Percentiles rank a stretch among this genome's conserved stretches.
Conservation (phyloP, 1,284 basidiomycete genomes). For the Neotropicomus parvogracilis region DNA sequence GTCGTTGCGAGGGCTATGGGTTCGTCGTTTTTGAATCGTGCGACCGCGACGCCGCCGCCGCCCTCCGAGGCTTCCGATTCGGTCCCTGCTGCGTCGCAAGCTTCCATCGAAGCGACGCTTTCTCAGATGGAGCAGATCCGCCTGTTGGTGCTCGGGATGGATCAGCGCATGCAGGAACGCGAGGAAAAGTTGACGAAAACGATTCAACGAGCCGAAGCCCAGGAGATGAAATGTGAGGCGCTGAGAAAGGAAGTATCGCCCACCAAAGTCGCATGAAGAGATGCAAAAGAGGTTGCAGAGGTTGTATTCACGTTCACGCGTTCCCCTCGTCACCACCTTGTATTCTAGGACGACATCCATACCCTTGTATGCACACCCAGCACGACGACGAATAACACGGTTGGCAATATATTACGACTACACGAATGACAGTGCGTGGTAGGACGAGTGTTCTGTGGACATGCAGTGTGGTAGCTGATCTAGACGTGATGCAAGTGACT, state of each 20-base stretch:
- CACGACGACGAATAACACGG: slow-evolving; percentile 11
- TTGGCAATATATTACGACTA: slow-evolving; percentile 30
- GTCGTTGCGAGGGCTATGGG: slow-evolving; percentile 29
- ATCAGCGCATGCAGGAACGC: slow-evolving; percentile 61
- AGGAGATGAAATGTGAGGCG: slow-evolving; percentile 40
- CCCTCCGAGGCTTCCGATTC: slow-evolving; percentile 17
- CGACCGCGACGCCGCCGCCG: slow-evolving; percentile 12
- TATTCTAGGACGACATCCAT: slow-evolving; percentile 24
- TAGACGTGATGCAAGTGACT: slow-evolving; percentile 26
- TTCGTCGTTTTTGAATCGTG: slow-evolving; percentile 22
- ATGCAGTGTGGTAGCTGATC: slow-evolving; percentile 24
- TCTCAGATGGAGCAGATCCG: slow-evolving; percentile 69
- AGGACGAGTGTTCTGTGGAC: slow-evolving; percentile 26
- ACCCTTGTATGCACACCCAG: slow-evolving; percentile 10
- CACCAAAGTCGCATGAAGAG: slow-evolving; percentile 15
- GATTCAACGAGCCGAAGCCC: slow-evolving; percentile 58
- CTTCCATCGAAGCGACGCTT: slow-evolving; percentile 33
- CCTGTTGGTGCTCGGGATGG: slow-evolving; percentile 71
- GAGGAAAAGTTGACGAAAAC: slow-evolving; percentile 61
- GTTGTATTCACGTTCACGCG: slow-evolving; percentile 12
- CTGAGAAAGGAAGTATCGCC: slow-evolving; percentile 25
- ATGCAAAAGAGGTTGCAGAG: slow-evolving; percentile 7
- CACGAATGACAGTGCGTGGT: slow-evolving; percentile 30
- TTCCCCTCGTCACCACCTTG: slow-evolving; percentile 15
- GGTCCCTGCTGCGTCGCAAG: slow-evolving; percentile 16